Evolutionary conservation across 2,329 filamentous ascomycete genomes (phyloP).

Genomic region (Colletotrichum lupini): DNA sequence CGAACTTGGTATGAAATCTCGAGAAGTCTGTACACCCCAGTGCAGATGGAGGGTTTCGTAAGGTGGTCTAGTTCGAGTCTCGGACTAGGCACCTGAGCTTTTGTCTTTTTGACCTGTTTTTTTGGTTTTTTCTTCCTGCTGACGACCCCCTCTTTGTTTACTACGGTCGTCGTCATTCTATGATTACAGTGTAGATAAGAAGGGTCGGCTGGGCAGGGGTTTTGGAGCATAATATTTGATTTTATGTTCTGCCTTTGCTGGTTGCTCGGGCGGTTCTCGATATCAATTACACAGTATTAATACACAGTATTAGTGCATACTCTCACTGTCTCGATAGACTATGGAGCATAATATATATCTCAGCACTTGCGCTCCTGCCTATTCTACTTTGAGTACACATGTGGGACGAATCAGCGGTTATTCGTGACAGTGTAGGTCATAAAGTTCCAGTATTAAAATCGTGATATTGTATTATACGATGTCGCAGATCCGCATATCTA

Average conservation of each 20-base stretch:
- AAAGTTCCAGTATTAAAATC: background rate
- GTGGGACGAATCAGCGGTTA: background rate
- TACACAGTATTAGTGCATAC: too few relatives aligned
- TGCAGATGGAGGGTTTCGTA: background rate
- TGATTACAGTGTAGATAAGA: too few relatives aligned
- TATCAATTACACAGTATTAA: too few relatives aligned
- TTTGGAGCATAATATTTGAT: too few relatives aligned
- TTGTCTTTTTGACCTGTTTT: background rate
- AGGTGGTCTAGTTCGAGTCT: background rate
- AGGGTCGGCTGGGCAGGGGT: too few relatives aligned
- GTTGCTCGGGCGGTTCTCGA: too few relatives aligned
- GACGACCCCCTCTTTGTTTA: too few relatives aligned
- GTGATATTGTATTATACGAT: background rate
- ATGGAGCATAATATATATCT: too few relatives aligned
- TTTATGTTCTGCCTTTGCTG: too few relatives aligned
- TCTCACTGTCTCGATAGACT: too few relatives aligned
- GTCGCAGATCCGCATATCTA: background rate
- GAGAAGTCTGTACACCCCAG: background rate
- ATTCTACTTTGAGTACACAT: background rate
- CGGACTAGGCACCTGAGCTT: background rate
- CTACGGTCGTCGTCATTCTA: too few relatives aligned
- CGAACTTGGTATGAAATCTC: constrained; percentile 21
- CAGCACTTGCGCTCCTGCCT: background rate
- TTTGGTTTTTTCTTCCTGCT: too few relatives aligned
- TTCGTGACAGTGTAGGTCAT: background rate